Conservation (phyloP, 768 basidiomycete species). For the Tylopilus sp. region DNA sequence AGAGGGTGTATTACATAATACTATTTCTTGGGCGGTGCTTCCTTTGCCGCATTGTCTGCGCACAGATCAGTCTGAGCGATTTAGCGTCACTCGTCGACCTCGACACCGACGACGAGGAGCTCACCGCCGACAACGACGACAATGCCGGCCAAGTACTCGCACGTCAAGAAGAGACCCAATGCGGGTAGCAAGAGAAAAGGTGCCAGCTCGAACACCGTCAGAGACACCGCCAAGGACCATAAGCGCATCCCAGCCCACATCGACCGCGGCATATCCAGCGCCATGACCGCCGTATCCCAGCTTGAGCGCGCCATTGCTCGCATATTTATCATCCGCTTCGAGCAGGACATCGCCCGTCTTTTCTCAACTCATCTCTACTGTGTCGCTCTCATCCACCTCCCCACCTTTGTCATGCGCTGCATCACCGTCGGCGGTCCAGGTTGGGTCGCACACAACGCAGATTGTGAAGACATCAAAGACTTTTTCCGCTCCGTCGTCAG, state of each 20-base stretch:
- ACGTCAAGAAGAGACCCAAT: slow-evolving; percentile 63
- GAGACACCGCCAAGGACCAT: slow-evolving; percentile 22
- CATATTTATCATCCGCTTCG: slow-evolving; percentile 64
- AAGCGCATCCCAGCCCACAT: slow-evolving; percentile 44
- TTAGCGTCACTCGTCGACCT: background rate
- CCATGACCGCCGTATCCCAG: slow-evolving; percentile 59
- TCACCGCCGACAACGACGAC: slow-evolving; percentile 3
- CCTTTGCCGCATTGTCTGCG: slow-evolving; percentile 12
- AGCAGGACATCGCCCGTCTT: slow-evolving; percentile 71
- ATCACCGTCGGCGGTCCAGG: slow-evolving; percentile 57
- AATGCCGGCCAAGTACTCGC: slow-evolving; percentile 74
- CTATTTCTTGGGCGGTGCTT: background rate
- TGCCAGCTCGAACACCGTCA: slow-evolving; percentile 27
- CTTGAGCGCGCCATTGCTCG: slow-evolving; percentile 68
- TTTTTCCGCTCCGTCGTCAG: slow-evolving; percentile 65
- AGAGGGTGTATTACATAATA: slow-evolving; percentile 18
- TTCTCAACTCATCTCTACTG: slow-evolving; percentile 68
- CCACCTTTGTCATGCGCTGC: slow-evolving; percentile 65
- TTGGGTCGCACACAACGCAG: slow-evolving; percentile 67
- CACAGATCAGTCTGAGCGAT: slow-evolving; percentile 10
- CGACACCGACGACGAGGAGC: slow-evolving; percentile 22
- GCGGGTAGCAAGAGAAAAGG: slow-evolving; percentile 47
- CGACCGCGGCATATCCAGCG: slow-evolving; percentile 53
- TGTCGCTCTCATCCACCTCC: slow-evolving; percentile 62
- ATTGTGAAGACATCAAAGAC: slow-evolving; percentile 69